Evolutionary conservation across 2,329 filamentous ascomycete species (phyloP).

Genomic region (Claviceps maximensis): DNA sequence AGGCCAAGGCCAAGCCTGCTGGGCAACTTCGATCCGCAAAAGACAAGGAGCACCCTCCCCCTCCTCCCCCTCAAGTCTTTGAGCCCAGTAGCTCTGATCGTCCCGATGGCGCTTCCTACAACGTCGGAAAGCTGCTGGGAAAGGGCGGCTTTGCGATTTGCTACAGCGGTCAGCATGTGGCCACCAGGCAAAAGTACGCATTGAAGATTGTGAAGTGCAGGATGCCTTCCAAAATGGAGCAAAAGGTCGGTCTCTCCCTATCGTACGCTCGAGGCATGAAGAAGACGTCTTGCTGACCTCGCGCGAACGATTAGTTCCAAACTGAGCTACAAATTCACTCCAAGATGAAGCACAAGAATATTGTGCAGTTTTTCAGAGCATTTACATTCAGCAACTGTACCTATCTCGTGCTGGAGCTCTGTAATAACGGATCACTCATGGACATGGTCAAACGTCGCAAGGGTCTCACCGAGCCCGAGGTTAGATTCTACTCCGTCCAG

Average conservation of each 20-base stretch:
- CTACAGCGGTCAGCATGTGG: conserved; percentile 56
- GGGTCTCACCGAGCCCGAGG: conserved; percentile 83
- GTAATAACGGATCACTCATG: conserved; percentile 90
- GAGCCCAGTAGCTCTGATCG: conserved; percentile 57
- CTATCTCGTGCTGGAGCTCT: conserved; percentile 88
- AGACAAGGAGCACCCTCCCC: conserved; percentile 54
- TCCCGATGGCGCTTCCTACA: conserved; percentile 57
- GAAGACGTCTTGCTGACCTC: not conserved
- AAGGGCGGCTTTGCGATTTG: conserved; percentile 77
- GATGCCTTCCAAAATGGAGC: conserved; percentile 72
- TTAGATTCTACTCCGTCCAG: conserved; percentile 85
- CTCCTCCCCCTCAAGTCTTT: conserved; percentile 44
- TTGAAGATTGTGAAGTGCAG: conserved; percentile 75
- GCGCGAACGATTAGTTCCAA: conserved; percentile 40
- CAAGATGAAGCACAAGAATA: conserved; percentile 90
- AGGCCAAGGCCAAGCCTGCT: conserved; percentile 38
- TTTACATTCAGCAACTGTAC: conserved; percentile 84
- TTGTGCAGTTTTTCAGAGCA: conserved; percentile 88
- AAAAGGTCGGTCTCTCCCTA: conserved; percentile 47
- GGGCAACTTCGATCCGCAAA: conserved; percentile 42
- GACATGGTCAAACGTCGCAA: conserved; percentile 93
- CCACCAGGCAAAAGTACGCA: conserved; percentile 55
- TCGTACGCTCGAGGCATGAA: not conserved
- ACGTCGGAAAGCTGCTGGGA: conserved; percentile 59
- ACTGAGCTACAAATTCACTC: conserved; percentile 94